phyloP scores from a whole-genome alignment of 1,139 yeast genomes.

The Blastobotrys malaysiensis region DNA sequence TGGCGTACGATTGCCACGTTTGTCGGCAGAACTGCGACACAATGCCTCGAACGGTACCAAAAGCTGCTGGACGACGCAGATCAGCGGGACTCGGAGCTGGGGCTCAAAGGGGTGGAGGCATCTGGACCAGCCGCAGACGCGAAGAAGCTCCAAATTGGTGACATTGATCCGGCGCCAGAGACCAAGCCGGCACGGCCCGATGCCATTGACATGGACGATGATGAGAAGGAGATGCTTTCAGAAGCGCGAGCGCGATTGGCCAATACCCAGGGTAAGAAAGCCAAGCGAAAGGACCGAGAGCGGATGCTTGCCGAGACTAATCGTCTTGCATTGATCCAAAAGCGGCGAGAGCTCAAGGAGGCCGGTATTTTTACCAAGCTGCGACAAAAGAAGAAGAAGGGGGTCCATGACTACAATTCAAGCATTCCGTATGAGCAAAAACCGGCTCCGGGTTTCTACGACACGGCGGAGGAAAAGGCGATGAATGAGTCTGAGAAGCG shows the following conservation, averaged over 20 bases:
- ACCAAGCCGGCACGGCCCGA: constrained; percentile 82
- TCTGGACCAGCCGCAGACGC: constrained; percentile 31
- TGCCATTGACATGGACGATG: constrained; percentile 74
- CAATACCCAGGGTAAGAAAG: constrained; percentile 92
- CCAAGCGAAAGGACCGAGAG: constrained; percentile 85
- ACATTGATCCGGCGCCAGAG: constrained; percentile 67
- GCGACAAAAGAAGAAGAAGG: constrained; percentile 52
- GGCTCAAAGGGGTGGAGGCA: constrained; percentile 50
- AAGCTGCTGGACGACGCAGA: constrained; percentile 57
- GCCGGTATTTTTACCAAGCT: constrained; percentile 68
- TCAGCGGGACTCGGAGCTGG: constrained; percentile 33
- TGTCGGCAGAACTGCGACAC: constrained; percentile 80
- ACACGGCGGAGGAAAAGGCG: constrained; percentile 52
- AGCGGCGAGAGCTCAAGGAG: constrained; percentile 76
- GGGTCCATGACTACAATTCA: constrained; percentile 65
- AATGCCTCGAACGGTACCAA: constrained; percentile 85
- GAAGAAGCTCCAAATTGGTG: constrained; percentile 40
- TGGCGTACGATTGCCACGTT: constrained; percentile 86
- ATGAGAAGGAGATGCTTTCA: constrained; percentile 84
- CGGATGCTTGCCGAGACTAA: constrained; percentile 69
- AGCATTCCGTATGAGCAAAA: constrained; percentile 75
- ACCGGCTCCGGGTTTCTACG: constrained; percentile 70
- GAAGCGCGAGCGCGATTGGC: constrained; percentile 92
- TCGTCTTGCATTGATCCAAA: constrained; percentile 70
- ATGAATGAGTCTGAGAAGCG: constrained; percentile 38